Evolutionary conservation across 139 green algal genomes (phyloP).

Genomic region (Deuterostichococcus epilithicus): DNA sequence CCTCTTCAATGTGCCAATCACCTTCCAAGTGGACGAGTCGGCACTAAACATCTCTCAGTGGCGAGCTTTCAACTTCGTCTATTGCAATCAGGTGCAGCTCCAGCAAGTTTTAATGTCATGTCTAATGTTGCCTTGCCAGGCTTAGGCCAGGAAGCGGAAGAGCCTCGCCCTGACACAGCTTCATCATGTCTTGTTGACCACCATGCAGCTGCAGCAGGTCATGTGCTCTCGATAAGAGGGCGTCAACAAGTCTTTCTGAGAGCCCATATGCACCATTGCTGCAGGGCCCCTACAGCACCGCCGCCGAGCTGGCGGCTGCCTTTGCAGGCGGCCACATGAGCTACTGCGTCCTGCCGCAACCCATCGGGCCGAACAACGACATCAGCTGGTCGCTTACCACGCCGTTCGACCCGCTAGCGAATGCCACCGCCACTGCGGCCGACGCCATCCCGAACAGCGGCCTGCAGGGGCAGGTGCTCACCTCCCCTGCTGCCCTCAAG

Average conservation of each 20-base stretch:
- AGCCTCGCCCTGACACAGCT: no score
- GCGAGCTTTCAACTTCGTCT: conserved; percentile 24
- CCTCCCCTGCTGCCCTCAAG: background rate
- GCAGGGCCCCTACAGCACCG: conserved; percentile 16
- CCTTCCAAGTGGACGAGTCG: conserved; percentile 20
- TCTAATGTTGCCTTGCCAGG: no score
- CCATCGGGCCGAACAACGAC: background rate
- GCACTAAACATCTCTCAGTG: conserved; percentile 9
- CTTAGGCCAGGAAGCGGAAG: no score
- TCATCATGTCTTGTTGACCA: background rate
- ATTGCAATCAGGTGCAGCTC: conserved; percentile 19
- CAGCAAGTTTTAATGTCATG: background rate
- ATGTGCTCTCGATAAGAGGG: no score
- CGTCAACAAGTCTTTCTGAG: background rate
- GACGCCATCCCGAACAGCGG: background rate
- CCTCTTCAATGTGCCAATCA: conserved; percentile 21
- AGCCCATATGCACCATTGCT: background rate
- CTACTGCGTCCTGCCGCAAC: background rate
- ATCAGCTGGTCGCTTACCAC: background rate
- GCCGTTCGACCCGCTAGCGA: background rate
- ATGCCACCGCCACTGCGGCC: background rate
- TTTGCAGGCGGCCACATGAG: conserved; percentile 6
- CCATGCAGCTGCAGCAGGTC: background rate
- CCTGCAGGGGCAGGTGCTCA: background rate
- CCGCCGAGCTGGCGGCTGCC: conserved; percentile 8